Conservation (phyloP, 2,329 filamentous ascomycete species). For the Cercospora berteroae region DNA sequence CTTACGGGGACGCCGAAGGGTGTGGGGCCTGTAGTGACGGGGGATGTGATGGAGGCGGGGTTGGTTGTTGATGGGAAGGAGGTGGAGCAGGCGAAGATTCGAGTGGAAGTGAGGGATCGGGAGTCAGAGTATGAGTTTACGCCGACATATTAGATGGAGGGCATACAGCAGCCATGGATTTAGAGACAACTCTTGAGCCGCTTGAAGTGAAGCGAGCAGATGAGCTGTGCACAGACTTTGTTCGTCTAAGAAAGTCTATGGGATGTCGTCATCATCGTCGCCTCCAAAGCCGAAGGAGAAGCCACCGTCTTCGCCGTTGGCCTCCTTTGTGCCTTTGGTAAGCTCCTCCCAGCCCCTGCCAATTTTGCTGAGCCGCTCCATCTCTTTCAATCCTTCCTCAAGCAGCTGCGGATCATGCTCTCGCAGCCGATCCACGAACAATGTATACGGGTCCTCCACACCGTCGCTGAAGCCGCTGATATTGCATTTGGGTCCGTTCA, state of each 20-base stretch:
- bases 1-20: conserved; percentile 97
- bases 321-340: conserved; percentile 56
- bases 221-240: background rate
- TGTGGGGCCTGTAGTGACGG: conserved; percentile 79
- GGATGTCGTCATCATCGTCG: conserved; percentile 43
- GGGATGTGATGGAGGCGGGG: conserved; percentile 83
- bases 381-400: conserved; percentile 60
- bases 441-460: conserved; percentile 67
- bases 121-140: conserved; percentile 72
- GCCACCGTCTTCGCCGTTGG: conserved; percentile 48
- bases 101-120: conserved; percentile 78
- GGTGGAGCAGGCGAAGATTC: conserved; percentile 78
- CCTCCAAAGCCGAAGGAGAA: conserved; percentile 63
- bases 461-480: conserved; percentile 79
- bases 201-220: background rate
- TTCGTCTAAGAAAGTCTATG: conserved; percentile 10
- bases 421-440: conserved; percentile 70
- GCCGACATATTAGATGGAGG: conserved; percentile 44
- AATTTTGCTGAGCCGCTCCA: conserved; percentile 61
- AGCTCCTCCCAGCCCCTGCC: conserved; percentile 87
- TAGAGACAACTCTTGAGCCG: background rate
- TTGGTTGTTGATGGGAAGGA: conserved; percentile 77
- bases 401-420: conserved; percentile 65
- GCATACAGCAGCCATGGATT: background rate
- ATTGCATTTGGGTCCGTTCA: conserved; percentile 78